phyloP scores from a whole-genome alignment of 2,329 filamentous ascomycete species.

The Chrysoporthe deuterocubensis region DNA sequence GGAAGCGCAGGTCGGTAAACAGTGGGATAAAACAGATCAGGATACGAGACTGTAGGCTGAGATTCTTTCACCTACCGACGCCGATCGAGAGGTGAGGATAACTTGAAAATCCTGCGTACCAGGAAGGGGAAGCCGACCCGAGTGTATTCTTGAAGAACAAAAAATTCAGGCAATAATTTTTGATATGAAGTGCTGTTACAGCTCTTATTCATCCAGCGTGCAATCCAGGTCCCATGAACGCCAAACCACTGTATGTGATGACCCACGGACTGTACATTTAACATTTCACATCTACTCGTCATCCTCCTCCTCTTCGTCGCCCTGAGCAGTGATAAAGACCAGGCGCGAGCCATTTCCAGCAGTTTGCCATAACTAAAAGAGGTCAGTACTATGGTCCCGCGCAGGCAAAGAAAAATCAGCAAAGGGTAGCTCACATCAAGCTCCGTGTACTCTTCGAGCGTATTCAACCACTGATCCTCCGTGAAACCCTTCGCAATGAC shows the following conservation, averaged over 20 bases:
- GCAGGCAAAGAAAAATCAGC: neutral
- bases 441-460: conserved; percentile 86
- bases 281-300: conserved; percentile 37
- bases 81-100: neutral
- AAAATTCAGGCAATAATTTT: neutral
- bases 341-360: conserved; percentile 71
- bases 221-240: conserved; percentile 33
- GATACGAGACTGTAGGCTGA: neutral
- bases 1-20: neutral
- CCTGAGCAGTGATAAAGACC: conserved; percentile 68
- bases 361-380: conserved; percentile 74
- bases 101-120: neutral
- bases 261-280: neutral
- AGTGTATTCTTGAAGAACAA: too few species aligned
- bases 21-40: neutral
- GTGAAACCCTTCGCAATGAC: conserved; percentile 97
- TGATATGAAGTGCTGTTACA: conserved; percentile 9
- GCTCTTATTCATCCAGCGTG: conserved; percentile 15
- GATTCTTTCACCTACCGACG: neutral
- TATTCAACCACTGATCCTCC: conserved; percentile 84
- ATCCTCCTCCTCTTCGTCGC: conserved; percentile 57
- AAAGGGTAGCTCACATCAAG: conserved; percentile 76
- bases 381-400: conserved; percentile 42
- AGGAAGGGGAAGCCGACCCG: neutral
- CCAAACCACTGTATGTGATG: conserved; percentile 29